Evolutionary conservation across 2,329 filamentous ascomycete genomes (phyloP).

Genomic region (Aspergillus fumigatiaffinis): DNA sequence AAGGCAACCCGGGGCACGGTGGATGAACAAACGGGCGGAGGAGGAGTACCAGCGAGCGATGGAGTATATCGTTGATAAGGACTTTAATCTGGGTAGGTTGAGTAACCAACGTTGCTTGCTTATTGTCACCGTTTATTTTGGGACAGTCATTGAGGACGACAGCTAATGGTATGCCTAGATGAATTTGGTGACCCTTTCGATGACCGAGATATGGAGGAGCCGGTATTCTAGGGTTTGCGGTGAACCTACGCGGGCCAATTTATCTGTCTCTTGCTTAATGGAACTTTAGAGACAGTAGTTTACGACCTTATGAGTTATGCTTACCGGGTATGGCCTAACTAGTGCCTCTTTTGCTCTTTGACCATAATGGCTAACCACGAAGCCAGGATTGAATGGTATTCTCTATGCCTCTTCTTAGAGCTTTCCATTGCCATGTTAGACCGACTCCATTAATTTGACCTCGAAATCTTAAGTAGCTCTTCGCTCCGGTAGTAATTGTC

Average conservation of each 20-base stretch:
- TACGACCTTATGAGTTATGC: constrained; percentile 5
- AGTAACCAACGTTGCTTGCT: background rate
- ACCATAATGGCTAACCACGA: background rate
- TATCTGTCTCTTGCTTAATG: background rate
- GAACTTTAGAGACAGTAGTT: background rate
- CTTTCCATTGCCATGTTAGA: background rate
- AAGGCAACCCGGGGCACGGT: constrained; percentile 48
- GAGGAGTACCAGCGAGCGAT: constrained; percentile 53
- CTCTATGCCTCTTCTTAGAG: background rate
- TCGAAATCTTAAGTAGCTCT: background rate
- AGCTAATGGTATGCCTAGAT: constrained; percentile 24
- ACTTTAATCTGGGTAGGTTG: constrained; percentile 47
- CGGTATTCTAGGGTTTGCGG: constrained; percentile 9
- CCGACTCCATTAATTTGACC: too few relatives aligned
- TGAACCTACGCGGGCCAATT: background rate
- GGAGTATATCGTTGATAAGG: constrained; percentile 49
- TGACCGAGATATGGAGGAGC: constrained; percentile 35
- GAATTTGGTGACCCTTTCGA: constrained; percentile 47
- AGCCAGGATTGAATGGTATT: background rate
- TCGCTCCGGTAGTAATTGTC: too few relatives aligned
- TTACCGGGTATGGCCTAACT: background rate
- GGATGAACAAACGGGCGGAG: constrained; percentile 54
- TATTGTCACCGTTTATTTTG: too few relatives aligned
- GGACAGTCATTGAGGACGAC: background rate
- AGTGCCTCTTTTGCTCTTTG: background rate